Conservation (phyloP, 2,329 filamentous ascomycete species). For the Rhynchosporium agropyri region DNA sequence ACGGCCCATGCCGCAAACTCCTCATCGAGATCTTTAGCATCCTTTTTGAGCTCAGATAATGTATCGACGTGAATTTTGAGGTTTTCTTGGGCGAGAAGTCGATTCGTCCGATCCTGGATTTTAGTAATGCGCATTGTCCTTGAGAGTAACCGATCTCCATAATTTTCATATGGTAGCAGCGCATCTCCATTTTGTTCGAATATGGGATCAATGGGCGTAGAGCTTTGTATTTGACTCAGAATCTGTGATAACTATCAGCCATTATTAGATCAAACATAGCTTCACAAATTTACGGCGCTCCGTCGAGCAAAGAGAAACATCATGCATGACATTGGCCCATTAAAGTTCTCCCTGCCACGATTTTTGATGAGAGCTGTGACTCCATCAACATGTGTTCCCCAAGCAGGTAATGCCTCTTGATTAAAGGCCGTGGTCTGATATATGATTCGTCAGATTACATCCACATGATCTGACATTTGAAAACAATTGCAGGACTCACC, state of each 20-base stretch:
- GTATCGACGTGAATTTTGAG: not conserved
- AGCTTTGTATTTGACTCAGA: slow-evolving; percentile 24
- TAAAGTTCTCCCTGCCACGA: slow-evolving; percentile 22
- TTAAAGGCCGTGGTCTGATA: slow-evolving; percentile 27
- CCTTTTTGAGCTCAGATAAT: slow-evolving; percentile 17
- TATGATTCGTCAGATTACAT: too few relatives aligned
- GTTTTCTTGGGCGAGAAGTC: slow-evolving; percentile 15
- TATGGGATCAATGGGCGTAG: slow-evolving; percentile 23
- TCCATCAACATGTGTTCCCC: slow-evolving; percentile 28
- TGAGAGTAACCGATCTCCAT: slow-evolving; percentile 27
- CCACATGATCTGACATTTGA: not conserved
- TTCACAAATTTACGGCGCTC: slow-evolving; percentile 22
- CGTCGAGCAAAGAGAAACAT: slow-evolving; percentile 30
- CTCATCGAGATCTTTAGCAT: slow-evolving; percentile 21
- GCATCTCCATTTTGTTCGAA: slow-evolving; percentile 17
- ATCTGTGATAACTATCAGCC: slow-evolving; percentile 17
- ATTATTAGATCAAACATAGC: not conserved
- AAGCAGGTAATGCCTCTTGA: slow-evolving; percentile 21
- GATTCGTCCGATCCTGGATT: slow-evolving; percentile 23
- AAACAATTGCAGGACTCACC: slow-evolving; percentile 15
- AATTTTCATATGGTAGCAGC: slow-evolving; percentile 19
- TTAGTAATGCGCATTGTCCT: slow-evolving; percentile 23
- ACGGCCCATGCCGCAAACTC: slow-evolving; percentile 26
- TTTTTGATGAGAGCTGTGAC: slow-evolving; percentile 22
- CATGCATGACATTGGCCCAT: slow-evolving; percentile 21